Conservation (phyloP, 768 basidiomycete species). For the Neoboletus subvelutipes region DNA sequence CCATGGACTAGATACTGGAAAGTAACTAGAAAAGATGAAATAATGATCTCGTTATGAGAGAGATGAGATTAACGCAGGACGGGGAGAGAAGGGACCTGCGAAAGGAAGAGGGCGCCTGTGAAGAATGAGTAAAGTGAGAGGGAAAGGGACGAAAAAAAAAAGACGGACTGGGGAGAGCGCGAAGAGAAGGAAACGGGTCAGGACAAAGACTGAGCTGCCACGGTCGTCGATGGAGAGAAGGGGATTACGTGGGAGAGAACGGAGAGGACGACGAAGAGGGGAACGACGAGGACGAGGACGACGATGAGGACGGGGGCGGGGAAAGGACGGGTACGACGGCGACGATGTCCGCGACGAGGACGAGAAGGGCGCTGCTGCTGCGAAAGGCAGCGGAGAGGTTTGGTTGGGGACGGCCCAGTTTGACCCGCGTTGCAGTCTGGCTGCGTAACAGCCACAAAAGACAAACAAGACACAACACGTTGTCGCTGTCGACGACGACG, state of each 20-base stretch:
- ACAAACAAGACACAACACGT: slow-evolving; percentile 20
- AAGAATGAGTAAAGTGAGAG: background rate
- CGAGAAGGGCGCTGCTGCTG: background rate
- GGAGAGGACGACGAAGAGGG: background rate
- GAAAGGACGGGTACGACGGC: background rate
- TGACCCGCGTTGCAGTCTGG: slow-evolving; percentile 8
- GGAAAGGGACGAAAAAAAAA: background rate
- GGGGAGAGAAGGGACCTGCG: background rate
- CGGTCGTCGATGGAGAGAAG: background rate
- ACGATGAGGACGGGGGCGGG: too few species aligned
- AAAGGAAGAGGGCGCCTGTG: background rate
- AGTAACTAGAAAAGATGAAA: background rate
- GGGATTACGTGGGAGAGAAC: background rate
- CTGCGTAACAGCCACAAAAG: slow-evolving; percentile 13
- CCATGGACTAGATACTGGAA: slow-evolving; percentile 49
- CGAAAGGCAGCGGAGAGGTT: background rate
- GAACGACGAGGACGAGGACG: background rate
- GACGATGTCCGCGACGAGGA: background rate
- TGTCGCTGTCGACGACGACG: background rate
- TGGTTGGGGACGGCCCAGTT: background rate
- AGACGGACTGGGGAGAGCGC: background rate
- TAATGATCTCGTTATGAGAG: slow-evolving; percentile 12
- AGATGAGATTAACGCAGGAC: background rate
- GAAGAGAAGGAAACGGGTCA: slow-evolving; percentile 1
- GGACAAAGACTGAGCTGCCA: slow-evolving; percentile 1